Percentiles rank a stretch among this genome's conserved stretches.
These are phyloP conservation scores for Phialophora verrucosa DNA, from an alignment of 2,329 filamentous ascomycete genomes.

Conservation along the genomic window DNA sequence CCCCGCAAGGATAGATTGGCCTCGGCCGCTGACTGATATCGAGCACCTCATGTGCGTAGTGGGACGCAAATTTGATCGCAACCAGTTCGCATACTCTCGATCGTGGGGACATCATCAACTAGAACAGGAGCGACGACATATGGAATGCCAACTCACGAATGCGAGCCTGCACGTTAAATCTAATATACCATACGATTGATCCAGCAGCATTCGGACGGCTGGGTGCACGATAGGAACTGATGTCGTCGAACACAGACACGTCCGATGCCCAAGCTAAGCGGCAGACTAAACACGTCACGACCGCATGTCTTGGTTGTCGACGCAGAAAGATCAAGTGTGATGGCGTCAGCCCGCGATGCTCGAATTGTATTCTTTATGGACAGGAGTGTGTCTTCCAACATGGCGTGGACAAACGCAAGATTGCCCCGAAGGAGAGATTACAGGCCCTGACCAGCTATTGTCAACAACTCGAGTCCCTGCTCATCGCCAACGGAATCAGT, in stretches of 20 bases:
- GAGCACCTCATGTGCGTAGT: not conserved
- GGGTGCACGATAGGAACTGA: not conserved
- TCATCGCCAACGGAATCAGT: conserved; percentile 22
- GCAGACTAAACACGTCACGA: conserved; percentile 30
- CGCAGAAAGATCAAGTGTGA: conserved; percentile 40
- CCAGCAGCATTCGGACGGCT: not conserved
- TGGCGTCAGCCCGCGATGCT: conserved; percentile 37
- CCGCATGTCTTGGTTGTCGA: conserved; percentile 38
- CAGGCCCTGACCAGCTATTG: conserved; percentile 29
- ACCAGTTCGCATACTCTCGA: not conserved
- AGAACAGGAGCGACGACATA: not conserved
- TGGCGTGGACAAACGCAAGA: conserved; percentile 31
- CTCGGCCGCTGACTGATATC: not conserved
- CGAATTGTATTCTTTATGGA: conserved; percentile 35
- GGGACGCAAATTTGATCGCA: not conserved
- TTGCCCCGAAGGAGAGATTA: conserved; percentile 31
- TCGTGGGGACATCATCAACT: not conserved
- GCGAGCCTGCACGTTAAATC: not conserved
- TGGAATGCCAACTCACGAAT: not conserved
- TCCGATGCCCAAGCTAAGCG: conserved; percentile 14
- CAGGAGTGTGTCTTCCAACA: conserved; percentile 33
- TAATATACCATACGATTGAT: not conserved
- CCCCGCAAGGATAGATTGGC: conserved; percentile 11
- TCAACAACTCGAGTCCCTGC: conserved; percentile 25
- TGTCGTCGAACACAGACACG: conserved; percentile 11